These are phyloP conservation scores for Carnegiea gigantea DNA, from an alignment of 179 eudicot species.

Conservation along the genomic window DNA sequence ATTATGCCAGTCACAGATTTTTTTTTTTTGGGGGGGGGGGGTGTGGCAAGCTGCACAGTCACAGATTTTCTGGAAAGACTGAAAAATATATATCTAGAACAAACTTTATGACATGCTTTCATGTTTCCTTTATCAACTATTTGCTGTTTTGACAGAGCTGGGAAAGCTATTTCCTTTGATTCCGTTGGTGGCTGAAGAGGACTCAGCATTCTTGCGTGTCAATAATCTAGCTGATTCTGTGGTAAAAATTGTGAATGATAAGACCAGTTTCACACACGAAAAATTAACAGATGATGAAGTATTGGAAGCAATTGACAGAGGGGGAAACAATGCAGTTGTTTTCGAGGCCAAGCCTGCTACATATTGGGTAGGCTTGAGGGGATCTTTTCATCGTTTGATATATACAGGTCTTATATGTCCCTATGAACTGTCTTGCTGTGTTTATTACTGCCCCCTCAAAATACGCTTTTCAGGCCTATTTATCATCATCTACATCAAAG, in stretches of 20 bases:
- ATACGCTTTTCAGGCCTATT: not conserved
- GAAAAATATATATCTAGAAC: not conserved
- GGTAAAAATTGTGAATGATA: conserved; percentile 54
- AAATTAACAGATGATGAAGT: conserved; percentile 57
- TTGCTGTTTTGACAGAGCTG: conserved; percentile 49
- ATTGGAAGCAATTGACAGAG: conserved; percentile 90
- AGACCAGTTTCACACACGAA: conserved; percentile 30
- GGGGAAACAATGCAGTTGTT: conserved; percentile 58
- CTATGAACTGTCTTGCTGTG: not conserved
- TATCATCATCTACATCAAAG: not conserved
- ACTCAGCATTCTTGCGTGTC: conserved; percentile 73
- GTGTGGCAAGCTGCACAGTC: not conserved
- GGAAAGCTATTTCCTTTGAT: conserved; percentile 63
- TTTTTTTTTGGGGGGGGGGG: not conserved
- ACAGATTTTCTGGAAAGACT: not conserved
- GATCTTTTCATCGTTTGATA: conserved; percentile 6
- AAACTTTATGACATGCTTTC: not conserved
- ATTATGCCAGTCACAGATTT: not conserved
- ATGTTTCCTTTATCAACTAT: conserved; percentile 5
- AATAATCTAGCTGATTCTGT: conserved; percentile 71
- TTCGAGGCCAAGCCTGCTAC: conserved; percentile 78
- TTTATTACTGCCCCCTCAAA: not conserved
- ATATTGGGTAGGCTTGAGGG: conserved; percentile 62
- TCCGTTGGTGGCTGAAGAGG: conserved; percentile 98
- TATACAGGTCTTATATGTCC: conserved; percentile 1